Evolutionary conservation across 345 rosid species (phyloP).

Genomic region (Eucalyptus paniculata): DNA sequence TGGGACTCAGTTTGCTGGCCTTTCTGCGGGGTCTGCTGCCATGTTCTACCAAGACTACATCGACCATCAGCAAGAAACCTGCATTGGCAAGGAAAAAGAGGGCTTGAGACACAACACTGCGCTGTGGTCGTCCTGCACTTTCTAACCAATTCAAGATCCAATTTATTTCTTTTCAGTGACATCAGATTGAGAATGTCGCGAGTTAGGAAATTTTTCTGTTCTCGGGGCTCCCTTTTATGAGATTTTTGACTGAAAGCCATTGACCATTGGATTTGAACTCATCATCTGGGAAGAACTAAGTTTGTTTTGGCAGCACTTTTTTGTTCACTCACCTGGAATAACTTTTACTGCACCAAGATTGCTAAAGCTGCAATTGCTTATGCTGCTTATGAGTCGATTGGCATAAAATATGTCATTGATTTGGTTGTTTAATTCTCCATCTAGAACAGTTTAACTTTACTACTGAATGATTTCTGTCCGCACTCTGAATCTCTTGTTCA

Average conservation of each 20-base stretch:
- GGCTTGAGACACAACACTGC: conserved; percentile 10
- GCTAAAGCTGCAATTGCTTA: not conserved
- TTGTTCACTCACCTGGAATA: not conserved
- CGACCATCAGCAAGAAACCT: conserved; percentile 18
- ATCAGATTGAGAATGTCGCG: not conserved
- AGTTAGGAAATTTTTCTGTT: not conserved
- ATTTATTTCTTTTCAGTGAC: not conserved
- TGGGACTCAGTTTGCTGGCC: conserved; percentile 43
- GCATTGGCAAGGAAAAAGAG: conserved; percentile 46
- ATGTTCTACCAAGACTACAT: not conserved
- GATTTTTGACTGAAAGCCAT: not conserved
- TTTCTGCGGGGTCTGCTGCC: conserved; percentile 47
- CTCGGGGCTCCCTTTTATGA: not conserved
- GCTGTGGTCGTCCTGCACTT: not conserved
- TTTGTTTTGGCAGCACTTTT: not conserved
- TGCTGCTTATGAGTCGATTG: not conserved
- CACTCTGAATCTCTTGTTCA: not conserved
- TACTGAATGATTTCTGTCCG: not conserved
- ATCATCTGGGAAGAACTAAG: not conserved
- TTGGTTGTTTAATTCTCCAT: not conserved
- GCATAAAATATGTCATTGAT: not conserved
- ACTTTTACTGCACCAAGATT: not conserved
- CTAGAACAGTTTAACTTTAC: not conserved
- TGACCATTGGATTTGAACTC: not conserved
- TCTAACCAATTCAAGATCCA: not conserved